These are phyloP conservation scores for Prunus yedoensis DNA, from an alignment of 331 rosid species.

Conservation along the genomic window DNA sequence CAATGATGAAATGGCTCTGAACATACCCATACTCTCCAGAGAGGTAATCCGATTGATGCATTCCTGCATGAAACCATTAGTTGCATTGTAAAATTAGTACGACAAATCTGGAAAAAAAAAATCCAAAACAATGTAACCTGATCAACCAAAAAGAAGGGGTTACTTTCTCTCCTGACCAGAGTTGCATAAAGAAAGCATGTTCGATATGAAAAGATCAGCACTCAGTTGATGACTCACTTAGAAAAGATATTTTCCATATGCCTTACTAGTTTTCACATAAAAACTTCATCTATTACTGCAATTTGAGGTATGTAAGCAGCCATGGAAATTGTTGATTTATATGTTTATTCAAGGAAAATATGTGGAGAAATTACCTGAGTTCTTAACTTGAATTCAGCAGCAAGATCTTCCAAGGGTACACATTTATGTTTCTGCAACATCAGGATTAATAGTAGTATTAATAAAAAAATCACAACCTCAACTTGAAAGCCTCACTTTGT, in stretches of 20 bases:
- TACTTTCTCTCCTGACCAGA: neutral
- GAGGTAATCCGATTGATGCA: conserved; percentile 88
- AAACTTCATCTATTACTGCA: neutral
- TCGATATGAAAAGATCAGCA: neutral
- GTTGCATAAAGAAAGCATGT: neutral
- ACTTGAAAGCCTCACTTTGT: conserved; percentile 4
- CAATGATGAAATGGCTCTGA: conserved; percentile 9
- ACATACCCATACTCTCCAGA: conserved; percentile 84
- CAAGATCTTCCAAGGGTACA: conserved; percentile 92
- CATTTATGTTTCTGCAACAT: conserved; percentile 80
- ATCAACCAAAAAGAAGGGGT: neutral
- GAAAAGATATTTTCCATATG: neutral
- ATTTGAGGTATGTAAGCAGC: neutral
- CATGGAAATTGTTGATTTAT: neutral
- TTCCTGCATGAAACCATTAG: conserved; percentile 59
- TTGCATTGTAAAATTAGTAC: conserved; percentile 20
- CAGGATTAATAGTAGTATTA: conserved; percentile 10
- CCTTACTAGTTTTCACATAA: neutral
- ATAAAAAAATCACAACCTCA: conserved; percentile 20
- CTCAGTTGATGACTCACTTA: neutral
- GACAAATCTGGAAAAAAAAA: neutral
- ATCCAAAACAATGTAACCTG: neutral
- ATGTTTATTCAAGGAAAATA: conserved; percentile 11
- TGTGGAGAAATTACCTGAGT: conserved; percentile 66
- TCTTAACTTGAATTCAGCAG: conserved; percentile 83